Conservation (phyloP, 2,329 filamentous ascomycete species). For the Aureobasidium subglaciale region DNA sequence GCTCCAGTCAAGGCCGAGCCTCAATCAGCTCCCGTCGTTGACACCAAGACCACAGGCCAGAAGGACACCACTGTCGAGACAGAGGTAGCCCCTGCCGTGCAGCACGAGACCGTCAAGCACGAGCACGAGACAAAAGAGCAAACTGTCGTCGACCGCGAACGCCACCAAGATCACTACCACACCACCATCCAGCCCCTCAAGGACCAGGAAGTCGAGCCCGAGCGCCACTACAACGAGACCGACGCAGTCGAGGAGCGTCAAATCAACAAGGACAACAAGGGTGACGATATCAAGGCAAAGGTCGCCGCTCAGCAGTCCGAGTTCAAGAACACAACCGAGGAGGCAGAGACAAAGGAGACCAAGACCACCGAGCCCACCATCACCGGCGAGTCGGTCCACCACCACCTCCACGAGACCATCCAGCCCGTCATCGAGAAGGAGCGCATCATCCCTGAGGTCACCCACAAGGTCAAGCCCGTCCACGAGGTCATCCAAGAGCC, state of each 20-base stretch:
- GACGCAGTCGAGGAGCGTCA: slow-evolving; percentile 53
- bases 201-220: slow-evolving; percentile 44
- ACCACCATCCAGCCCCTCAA: slow-evolving; percentile 59
- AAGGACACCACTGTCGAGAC: slow-evolving; percentile 59
- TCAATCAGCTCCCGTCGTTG: not conserved
- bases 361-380: slow-evolving; percentile 43
- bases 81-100: slow-evolving; percentile 52
- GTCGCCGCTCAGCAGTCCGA: slow-evolving; percentile 17
- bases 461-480: slow-evolving; percentile 65
- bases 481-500: slow-evolving; percentile 48
- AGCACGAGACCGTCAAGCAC: slow-evolving; percentile 53
- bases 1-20: not conserved
- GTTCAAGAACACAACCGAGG: slow-evolving; percentile 19
- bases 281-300: slow-evolving; percentile 19
- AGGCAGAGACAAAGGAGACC: slow-evolving; percentile 33
- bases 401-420: slow-evolving; percentile 60
- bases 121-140: slow-evolving; percentile 53
- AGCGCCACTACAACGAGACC: slow-evolving; percentile 57
- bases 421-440: slow-evolving; percentile 65
- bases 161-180: slow-evolving; percentile 67
- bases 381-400: slow-evolving; percentile 57
- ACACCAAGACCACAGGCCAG: slow-evolving; percentile 3
- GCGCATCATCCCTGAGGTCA: slow-evolving; percentile 55
- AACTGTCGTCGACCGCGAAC: slow-evolving; percentile 59
- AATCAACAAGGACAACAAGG: slow-evolving; percentile 48